These are phyloP conservation scores for Penicillium brevicompactum DNA, from an alignment of 2,329 filamentous ascomycete species.

Conservation along the genomic window DNA sequence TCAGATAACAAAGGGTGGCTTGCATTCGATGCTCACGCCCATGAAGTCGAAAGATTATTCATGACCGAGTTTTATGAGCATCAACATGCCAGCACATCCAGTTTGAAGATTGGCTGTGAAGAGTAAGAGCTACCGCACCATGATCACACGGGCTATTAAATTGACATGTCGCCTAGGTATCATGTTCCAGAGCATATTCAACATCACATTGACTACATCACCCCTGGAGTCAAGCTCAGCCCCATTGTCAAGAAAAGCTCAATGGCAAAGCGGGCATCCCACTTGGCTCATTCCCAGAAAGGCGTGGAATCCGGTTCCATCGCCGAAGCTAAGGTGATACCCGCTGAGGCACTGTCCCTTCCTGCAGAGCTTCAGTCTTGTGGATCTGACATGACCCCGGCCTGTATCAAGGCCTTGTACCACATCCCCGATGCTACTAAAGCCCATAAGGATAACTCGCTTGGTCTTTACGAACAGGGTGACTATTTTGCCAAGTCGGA, in stretches of 20 bases:
- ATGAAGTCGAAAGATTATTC: slow-evolving; percentile 57
- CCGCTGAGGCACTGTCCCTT: slow-evolving; percentile 20
- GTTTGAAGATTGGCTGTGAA: slow-evolving; percentile 38
- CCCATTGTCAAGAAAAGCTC: slow-evolving; percentile 28
- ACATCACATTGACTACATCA: slow-evolving; percentile 59
- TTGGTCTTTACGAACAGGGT: slow-evolving; percentile 57
- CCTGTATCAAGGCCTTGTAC: slow-evolving; percentile 57
- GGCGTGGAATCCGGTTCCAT: slow-evolving; percentile 3
- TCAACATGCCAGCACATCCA: slow-evolving; percentile 38
- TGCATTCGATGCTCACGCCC: slow-evolving; percentile 56
- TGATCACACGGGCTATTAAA: not conserved
- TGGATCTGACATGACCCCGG: slow-evolving; percentile 58
- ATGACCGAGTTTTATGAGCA: slow-evolving; percentile 57
- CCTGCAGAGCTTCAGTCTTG: slow-evolving; percentile 46
- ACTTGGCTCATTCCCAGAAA: slow-evolving; percentile 15
- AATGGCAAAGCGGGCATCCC: slow-evolving; percentile 23
- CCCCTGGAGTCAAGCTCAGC: slow-evolving; percentile 57
- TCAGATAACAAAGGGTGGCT: slow-evolving; percentile 58
- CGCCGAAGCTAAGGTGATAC: slow-evolving; percentile 4
- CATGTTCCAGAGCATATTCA: slow-evolving; percentile 53
- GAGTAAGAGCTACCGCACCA: slow-evolving; percentile 31
- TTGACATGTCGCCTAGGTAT: slow-evolving; percentile 35
- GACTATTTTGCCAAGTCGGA: slow-evolving; percentile 56
- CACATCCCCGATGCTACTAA: slow-evolving; percentile 45
- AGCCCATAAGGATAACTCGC: slow-evolving; percentile 49